A percentile compares a stretch with the other conserved stretches of the same genome.
Evolutionary conservation across 1,139 yeast species (phyloP).

Genomic region (Geotrichum europaeum): DNA sequence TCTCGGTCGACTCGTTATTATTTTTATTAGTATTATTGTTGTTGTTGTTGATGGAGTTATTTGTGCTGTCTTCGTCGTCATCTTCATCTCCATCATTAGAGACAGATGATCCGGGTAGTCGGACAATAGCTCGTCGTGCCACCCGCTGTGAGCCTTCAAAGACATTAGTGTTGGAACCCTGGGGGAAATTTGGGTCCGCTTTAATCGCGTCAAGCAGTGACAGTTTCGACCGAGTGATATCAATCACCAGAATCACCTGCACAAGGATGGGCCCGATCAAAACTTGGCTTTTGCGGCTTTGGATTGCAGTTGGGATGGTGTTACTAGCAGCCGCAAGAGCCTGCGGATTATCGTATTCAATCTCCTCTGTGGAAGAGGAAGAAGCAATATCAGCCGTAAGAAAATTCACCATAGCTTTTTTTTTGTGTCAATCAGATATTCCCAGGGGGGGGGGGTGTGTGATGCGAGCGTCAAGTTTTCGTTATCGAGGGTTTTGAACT

Average conservation of each 20-base stretch:
- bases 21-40: too few species aligned
- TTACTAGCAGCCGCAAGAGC: not conserved
- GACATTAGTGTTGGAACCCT: not conserved
- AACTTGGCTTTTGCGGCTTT: slow-evolving; percentile 4
- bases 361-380: not conserved
- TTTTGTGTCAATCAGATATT: not conserved
- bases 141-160: not conserved
- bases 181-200: slow-evolving; percentile 12
- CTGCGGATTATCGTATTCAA: slow-evolving; percentile 1
- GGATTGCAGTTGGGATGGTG: slow-evolving; percentile 9
- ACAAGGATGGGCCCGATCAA: slow-evolving; percentile 21
- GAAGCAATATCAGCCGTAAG: slow-evolving; percentile 6
- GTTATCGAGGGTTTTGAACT: not conserved
- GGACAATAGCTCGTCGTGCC: slow-evolving; percentile 6
- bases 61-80: not conserved
- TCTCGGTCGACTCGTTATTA: not conserved
- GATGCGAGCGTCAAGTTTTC: not conserved
- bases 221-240: slow-evolving; percentile 25
- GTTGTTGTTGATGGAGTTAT: not conserved
- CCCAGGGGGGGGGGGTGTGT: not conserved
- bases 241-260: slow-evolving; percentile 23
- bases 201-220: slow-evolving; percentile 20
- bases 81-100: not conserved
- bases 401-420: slow-evolving; percentile 5
- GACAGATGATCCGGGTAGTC: slow-evolving; percentile 1